Conservation (phyloP, 75 land plant genomes). For the Cupressus sempervirens region DNA sequence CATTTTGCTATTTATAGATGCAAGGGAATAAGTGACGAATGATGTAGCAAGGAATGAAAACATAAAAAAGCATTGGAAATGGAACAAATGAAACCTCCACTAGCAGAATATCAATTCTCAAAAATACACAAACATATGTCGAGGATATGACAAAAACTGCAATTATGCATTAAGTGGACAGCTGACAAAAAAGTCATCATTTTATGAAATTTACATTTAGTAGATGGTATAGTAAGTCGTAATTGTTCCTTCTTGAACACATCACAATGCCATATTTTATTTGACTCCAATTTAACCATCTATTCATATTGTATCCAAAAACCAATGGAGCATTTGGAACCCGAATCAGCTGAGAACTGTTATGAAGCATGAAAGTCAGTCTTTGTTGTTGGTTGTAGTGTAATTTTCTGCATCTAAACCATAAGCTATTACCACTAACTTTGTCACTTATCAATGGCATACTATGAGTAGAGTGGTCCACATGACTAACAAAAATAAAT, state of each 20-base stretch:
- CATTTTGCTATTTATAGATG: neutral
- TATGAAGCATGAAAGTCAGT: neutral
- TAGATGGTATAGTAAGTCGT: neutral
- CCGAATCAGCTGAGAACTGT: neutral
- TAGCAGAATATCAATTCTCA: neutral
- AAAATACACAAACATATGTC: neutral
- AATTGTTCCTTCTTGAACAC: neutral
- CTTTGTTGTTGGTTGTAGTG: neutral
- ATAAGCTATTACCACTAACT: neutral
- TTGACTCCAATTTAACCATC: neutral
- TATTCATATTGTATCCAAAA: neutral
- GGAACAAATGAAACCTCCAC: neutral
- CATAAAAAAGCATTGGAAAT: neutral
- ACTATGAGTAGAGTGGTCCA: too few relatives aligned
- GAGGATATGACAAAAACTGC: neutral
- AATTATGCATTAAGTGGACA: neutral
- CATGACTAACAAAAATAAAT: too few relatives aligned
- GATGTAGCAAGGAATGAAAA: neutral
- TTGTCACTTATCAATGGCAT: too few relatives aligned
- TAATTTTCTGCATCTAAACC: neutral
- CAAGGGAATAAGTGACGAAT: neutral
- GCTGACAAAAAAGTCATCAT: neutral
- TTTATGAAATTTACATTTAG: neutral
- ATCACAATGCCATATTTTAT: neutral
- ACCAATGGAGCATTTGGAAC: neutral